Conservation (phyloP, 345 rosid genomes). For the Aethionema arabicum region DNA sequence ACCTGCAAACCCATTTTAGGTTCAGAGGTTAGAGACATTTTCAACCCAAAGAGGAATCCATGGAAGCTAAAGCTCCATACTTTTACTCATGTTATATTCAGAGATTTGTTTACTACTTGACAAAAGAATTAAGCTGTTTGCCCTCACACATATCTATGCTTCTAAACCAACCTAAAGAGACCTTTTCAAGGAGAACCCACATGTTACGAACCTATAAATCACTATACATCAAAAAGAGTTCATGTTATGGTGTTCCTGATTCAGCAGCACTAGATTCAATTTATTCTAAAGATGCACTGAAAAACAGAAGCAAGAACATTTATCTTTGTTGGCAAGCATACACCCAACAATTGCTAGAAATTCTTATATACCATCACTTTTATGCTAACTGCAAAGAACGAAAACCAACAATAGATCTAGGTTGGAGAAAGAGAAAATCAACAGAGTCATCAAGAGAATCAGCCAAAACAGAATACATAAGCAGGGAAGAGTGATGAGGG, state of each 20-base stretch:
- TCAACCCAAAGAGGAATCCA: constrained; percentile 4
- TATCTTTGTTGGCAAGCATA: not conserved
- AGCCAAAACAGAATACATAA: constrained; percentile 1
- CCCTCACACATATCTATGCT: not conserved
- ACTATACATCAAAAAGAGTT: not conserved
- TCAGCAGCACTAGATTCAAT: not conserved
- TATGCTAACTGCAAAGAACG: constrained; percentile 5
- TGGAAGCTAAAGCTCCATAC: constrained; percentile 1
- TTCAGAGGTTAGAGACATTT: constrained; percentile 16
- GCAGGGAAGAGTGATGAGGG: not conserved
- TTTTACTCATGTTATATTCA: not conserved
- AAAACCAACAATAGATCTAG: not conserved
- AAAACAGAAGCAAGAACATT: not conserved
- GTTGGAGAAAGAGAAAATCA: not conserved
- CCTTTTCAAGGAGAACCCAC: not conserved
- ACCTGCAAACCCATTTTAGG: constrained; percentile 57
- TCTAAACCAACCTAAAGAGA: constrained; percentile 9
- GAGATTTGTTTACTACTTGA: not conserved
- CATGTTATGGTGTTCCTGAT: constrained; percentile 8
- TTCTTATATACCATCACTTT: not conserved
- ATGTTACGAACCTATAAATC: not conserved
- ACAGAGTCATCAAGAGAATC: not conserved
- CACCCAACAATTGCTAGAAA: not conserved
- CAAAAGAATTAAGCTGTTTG: not conserved
- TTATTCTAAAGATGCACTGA: not conserved